Base-by-base conservation (phyloP, 2,329 filamentous ascomycete species). In the Aaosphaeria pasadenensis region DNA sequence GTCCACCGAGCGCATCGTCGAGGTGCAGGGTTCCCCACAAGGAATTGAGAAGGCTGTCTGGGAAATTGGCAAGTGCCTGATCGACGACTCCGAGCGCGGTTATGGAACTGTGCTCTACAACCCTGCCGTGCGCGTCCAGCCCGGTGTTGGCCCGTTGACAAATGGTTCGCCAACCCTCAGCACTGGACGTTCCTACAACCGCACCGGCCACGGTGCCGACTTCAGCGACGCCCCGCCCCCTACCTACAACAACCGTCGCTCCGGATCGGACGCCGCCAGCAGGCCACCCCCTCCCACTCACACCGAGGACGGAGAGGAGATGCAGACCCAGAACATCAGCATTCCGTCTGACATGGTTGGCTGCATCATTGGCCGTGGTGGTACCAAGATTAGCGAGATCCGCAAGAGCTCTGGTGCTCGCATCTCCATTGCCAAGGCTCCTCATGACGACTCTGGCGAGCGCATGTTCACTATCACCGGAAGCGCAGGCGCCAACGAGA, bases 381-480 rank as follows among this genome's bases (percentile, higher is more conserved):
- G 94, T 56, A 91, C 83, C 78, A 99, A 99, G 83, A 99, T 99
- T 69, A 96, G 90, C 71, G 94, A 99, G 76, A 99, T 99, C 63
- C 88, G 94, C 72, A 95, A 96, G 79, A 91, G 87, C 53, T 99
- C 94, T 46, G 91, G 91, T 51, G 94, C 94, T 53, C 88, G 92
- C 64, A 99, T 99, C 75, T 96, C 91, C 41, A 97, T 97, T 71
- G 92, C 92, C 62, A 97, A 96, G 80, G 87, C 91, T 42, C 90
- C 94, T 48, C 94, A 99, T 66, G 94, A 99, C 62, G 94, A 97
- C 60, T 95, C 90, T 51, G 94, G 94, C 58, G 94, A 99, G 81
- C 87, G 94, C 64, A 99, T 99, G 94, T 99, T 99, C 77, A 99
- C 94, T 66, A 99, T 99, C 70, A 96, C 95, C 82, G 94, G 94